A percentile compares a stretch with the other conserved stretches of the same genome.
Evolutionary conservation across 1,284 basidiomycete genomes (phyloP).

Genomic region (Afroboletus lepidellus): DNA sequence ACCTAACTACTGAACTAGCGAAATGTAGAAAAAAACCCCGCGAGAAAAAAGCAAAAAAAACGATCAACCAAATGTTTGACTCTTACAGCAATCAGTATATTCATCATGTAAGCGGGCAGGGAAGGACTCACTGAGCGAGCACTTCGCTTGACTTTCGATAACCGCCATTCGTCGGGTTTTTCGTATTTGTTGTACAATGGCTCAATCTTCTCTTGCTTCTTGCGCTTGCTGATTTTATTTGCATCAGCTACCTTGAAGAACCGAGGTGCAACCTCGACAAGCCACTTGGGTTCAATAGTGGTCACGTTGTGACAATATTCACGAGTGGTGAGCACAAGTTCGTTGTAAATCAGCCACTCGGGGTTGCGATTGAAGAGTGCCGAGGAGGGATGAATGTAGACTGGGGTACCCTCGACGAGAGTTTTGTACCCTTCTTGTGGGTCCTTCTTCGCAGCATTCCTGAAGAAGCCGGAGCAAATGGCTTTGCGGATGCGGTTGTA

Average conservation of each 20-base stretch:
- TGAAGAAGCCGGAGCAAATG: constrained; percentile 96
- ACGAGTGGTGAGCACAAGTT: constrained; percentile 61
- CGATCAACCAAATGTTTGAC: constrained; percentile 74
- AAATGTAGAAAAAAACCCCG: too few relatives aligned
- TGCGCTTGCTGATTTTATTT: constrained; percentile 95
- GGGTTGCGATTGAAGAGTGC: constrained; percentile 92
- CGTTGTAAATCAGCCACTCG: constrained; percentile 65
- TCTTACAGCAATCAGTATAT: constrained; percentile 41
- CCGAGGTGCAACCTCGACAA: constrained; percentile 95
- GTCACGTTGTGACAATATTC: constrained; percentile 98
- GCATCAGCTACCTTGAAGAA: constrained; percentile 98
- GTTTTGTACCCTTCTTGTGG: constrained; percentile 97
- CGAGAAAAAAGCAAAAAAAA: too few relatives aligned
- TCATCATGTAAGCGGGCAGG: constrained; percentile 6
- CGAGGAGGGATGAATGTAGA: constrained; percentile 97
- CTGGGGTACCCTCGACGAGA: constrained; percentile 94
- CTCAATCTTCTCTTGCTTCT: constrained; percentile 96
- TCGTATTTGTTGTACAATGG: constrained; percentile 89
- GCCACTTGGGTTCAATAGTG: constrained; percentile 97
- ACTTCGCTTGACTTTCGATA: constrained; percentile 86
- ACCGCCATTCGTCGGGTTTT: constrained; percentile 87
- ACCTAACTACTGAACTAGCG: too few relatives aligned
- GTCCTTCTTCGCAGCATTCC: constrained; percentile 95
- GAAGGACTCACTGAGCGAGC: constrained; percentile 70
- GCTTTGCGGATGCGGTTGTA: constrained; percentile 93